These are phyloP conservation scores for Lentinula novae-zelandiae DNA, from an alignment of 1,284 basidiomycete genomes.

Conservation along the genomic window DNA sequence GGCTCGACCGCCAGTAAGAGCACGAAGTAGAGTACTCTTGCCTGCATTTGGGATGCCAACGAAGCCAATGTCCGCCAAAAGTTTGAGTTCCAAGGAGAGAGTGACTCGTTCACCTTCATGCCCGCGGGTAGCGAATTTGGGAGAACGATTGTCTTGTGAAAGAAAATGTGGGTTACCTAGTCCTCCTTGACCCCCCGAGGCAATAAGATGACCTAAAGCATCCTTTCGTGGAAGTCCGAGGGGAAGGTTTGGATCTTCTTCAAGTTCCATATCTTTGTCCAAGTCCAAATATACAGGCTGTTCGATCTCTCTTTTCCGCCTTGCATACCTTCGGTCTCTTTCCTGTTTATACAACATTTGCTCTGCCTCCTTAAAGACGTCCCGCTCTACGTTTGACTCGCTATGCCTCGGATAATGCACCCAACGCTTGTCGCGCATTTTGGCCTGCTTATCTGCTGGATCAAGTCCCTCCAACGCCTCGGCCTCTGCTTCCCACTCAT, in stretches of 20 bases:
- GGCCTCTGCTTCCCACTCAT: conserved; percentile 67
- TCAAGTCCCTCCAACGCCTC: conserved; percentile 52
- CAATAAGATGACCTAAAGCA: conserved; percentile 67
- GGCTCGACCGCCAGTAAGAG: conserved; percentile 81
- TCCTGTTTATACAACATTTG: conserved; percentile 59
- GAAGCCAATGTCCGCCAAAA: conserved; percentile 90
- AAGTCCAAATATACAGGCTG: conserved; percentile 59
- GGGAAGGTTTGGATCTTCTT: conserved; percentile 54
- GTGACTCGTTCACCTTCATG: conserved; percentile 79
- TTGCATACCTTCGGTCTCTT: conserved; percentile 47
- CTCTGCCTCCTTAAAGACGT: conserved; percentile 76
- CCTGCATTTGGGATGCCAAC: conserved; percentile 96
- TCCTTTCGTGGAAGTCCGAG: conserved; percentile 62
- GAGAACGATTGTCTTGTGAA: conserved; percentile 63
- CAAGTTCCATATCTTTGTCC: conserved; percentile 43
- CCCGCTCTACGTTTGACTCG: conserved; percentile 60
- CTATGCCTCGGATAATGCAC: conserved; percentile 73
- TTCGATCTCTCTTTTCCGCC: conserved; percentile 38
- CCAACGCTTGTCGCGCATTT: conserved; percentile 69
- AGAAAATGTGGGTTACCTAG: conserved; percentile 89
- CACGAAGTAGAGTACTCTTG: conserved; percentile 86
- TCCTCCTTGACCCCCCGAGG: conserved; percentile 81
- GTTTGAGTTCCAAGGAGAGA: conserved; percentile 90
- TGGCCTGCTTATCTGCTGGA: conserved; percentile 44
- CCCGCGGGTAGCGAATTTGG: conserved; percentile 81